Evolutionary conservation across 768 basidiomycete genomes (phyloP).

Genomic region (Stropharia rugosoannulata): DNA sequence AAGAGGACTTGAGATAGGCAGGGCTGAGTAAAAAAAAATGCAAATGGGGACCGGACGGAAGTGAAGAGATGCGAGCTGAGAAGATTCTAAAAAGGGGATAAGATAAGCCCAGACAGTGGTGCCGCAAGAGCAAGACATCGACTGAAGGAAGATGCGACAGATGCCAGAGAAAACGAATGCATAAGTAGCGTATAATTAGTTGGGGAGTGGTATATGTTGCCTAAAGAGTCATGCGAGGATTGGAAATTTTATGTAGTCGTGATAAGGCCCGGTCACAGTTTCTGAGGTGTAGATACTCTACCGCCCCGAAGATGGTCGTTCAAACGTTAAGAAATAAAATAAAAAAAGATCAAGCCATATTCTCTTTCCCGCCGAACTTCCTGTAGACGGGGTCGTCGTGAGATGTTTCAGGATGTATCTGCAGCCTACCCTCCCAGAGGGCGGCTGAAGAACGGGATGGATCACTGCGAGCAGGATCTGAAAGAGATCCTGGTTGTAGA

Average conservation of each 20-base stretch:
- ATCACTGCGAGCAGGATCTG: slow-evolving; percentile 74
- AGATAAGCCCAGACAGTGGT: not conserved
- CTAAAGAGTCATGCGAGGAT: not conserved
- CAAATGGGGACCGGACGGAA: no score
- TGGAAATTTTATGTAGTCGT: not conserved
- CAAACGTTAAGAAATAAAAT: not conserved
- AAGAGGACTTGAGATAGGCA: no score
- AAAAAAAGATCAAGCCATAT: slow-evolving; percentile 19
- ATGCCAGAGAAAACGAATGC: not conserved
- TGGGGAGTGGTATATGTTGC: not conserved
- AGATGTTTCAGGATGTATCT: slow-evolving; percentile 85
- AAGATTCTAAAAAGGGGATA: not conserved
- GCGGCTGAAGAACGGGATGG: slow-evolving; percentile 82
- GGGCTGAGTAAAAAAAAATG: no score
- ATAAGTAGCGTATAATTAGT: not conserved
- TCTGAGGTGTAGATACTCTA: not conserved
- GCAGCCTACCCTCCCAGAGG: slow-evolving; percentile 81
- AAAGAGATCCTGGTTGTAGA: slow-evolving; percentile 54
- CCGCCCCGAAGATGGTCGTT: not conserved
- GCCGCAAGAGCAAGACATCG: not conserved
- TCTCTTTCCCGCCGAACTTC: slow-evolving; percentile 25
- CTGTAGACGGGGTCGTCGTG: slow-evolving; percentile 55
- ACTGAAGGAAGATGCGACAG: not conserved
- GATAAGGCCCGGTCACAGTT: not conserved
- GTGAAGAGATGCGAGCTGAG: no score